Evolutionary conservation across 2,329 filamentous ascomycete species (phyloP).

Genomic region (Emergomyces africanus): DNA sequence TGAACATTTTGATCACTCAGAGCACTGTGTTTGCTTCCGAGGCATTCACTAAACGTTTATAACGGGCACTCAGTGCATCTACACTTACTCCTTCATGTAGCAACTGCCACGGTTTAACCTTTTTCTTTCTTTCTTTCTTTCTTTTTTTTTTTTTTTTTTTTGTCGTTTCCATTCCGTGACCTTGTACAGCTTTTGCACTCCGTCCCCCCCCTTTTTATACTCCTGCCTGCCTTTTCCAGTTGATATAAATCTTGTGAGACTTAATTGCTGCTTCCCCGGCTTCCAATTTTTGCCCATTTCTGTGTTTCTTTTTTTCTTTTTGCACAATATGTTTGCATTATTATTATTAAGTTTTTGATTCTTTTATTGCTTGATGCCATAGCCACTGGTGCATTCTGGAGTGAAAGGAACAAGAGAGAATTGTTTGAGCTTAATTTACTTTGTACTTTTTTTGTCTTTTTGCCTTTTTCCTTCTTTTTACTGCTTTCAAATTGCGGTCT

Average conservation of each 20-base stretch:
- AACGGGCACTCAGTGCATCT: background rate
- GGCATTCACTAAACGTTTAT: background rate
- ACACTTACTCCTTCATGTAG: background rate
- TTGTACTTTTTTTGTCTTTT: background rate
- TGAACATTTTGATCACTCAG: background rate
- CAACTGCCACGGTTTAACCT: background rate
- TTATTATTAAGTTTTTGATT: background rate
- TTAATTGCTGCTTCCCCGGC: background rate
- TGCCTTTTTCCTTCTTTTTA: background rate
- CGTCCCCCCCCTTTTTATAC: background rate
- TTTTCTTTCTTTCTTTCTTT: background rate
- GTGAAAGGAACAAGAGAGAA: constrained; percentile 1
- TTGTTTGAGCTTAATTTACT: background rate
- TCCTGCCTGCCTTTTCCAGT: background rate
- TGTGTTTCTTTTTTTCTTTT: background rate
- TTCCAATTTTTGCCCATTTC: background rate
- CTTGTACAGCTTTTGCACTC: background rate
- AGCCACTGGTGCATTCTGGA: background rate
- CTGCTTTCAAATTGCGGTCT: background rate
- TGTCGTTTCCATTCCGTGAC: too few species aligned
- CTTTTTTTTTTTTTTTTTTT: background rate
- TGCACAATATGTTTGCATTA: background rate
- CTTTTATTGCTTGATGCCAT: background rate
- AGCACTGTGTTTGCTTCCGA: background rate
- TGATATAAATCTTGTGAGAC: background rate